A percentile compares a stretch with the other conserved stretches of the same genome.
Conservation (phyloP, 176 grass and related monocot species). For the Hsuehochloa calcarea region DNA sequence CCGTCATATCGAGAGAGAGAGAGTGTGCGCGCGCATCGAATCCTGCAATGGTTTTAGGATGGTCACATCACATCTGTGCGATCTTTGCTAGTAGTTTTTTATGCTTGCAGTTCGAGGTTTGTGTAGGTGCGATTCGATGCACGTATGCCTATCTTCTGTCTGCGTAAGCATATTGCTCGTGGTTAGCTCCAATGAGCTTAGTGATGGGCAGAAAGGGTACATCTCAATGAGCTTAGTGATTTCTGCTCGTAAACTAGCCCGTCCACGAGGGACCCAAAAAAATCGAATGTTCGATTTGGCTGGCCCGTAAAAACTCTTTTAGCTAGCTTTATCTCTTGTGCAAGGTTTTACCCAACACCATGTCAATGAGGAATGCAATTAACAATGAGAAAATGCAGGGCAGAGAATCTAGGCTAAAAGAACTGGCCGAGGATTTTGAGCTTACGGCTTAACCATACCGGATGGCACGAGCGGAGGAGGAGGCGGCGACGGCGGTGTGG, state of each 20-base stretch:
- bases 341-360: neutral
- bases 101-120: neutral
- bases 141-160: neutral
- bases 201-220: neutral
- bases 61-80: neutral
- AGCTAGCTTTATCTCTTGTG: too few relatives aligned
- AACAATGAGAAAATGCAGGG: neutral
- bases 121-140: conserved; percentile 10
- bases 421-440: neutral
- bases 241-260: neutral
- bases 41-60: neutral
- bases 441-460: too few relatives aligned
- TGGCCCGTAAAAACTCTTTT: too few relatives aligned
- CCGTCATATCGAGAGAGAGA: neutral
- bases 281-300: too few relatives aligned
- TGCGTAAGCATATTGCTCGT: conserved; percentile 2
- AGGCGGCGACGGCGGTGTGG: too few relatives aligned
- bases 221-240: too few relatives aligned
- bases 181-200: neutral
- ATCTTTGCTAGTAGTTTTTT: neutral
- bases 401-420: neutral
- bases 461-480: too few relatives aligned
- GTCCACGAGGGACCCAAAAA: too few relatives aligned
- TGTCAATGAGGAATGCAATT: neutral
- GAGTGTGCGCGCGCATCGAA: neutral